These are phyloP conservation scores for Ophiognomonia clavigignenti-juglandacearum DNA, from an alignment of 2,329 filamentous ascomycete species.

Conservation along the genomic window DNA sequence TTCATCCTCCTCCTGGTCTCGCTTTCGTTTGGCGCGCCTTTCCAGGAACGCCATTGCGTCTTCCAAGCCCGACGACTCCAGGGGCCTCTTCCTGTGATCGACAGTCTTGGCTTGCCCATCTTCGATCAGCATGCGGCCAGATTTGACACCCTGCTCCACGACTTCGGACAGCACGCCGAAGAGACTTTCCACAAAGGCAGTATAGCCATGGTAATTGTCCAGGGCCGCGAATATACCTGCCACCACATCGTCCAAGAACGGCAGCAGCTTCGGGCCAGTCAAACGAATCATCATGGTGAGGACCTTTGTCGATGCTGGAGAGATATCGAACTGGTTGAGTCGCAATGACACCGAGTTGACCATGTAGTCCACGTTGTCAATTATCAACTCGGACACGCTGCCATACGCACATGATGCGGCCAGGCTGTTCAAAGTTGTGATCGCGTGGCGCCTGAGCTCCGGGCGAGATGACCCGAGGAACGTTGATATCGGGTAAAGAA, in stretches of 20 bases:
- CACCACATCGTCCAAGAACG: constrained; percentile 87
- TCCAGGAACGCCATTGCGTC: constrained; percentile 56
- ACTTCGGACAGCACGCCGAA: constrained; percentile 80
- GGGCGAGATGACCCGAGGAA: constrained; percentile 69
- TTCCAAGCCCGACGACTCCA: constrained; percentile 31
- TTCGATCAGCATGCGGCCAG: constrained; percentile 43
- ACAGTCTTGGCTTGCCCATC: constrained; percentile 29
- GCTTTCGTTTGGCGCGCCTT: constrained; percentile 49
- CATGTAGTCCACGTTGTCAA: constrained; percentile 93
- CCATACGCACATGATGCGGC: constrained; percentile 69
- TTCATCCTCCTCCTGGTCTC: constrained; percentile 25
- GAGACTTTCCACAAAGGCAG: constrained; percentile 75
- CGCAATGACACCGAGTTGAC: constrained; percentile 87
- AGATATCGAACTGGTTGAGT: constrained; percentile 87
- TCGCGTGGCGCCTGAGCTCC: constrained; percentile 72
- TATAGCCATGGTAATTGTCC: constrained; percentile 94
- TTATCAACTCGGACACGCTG: constrained; percentile 71
- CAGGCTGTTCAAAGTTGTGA: constrained; percentile 77
- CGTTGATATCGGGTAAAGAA: constrained; percentile 88
- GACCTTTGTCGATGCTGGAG: constrained; percentile 85
- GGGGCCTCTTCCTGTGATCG: constrained; percentile 37
- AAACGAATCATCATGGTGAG: constrained; percentile 91
- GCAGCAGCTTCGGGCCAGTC: constrained; percentile 74
- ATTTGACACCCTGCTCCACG: constrained; percentile 72
- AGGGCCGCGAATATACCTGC: constrained; percentile 86